A percentile compares a stretch with the other conserved stretches of the same genome.
phyloP scores from a whole-genome alignment of 2,329 filamentous ascomycete genomes.

The Xylariaceae sp. region DNA sequence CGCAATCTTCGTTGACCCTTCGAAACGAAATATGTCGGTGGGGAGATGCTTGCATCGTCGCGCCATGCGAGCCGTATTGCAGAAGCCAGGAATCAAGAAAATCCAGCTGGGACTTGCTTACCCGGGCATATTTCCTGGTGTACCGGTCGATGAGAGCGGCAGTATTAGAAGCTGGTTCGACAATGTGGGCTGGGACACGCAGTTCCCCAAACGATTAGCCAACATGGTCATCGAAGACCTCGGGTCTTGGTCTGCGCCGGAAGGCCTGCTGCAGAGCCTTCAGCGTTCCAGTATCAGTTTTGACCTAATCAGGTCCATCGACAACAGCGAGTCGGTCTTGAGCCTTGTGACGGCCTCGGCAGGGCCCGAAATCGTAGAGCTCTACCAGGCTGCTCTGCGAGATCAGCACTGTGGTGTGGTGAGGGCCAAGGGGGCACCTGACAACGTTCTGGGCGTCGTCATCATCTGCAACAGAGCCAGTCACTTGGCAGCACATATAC shows the following conservation, averaged over 20 bases:
- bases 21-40: constrained; percentile 80
- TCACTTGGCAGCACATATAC: constrained; percentile 62
- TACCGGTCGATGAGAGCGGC: constrained; percentile 56
- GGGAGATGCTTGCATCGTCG: constrained; percentile 84
- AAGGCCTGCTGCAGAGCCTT: constrained; percentile 68
- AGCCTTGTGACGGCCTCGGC: constrained; percentile 68
- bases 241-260: constrained; percentile 66
- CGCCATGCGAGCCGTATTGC: constrained; percentile 67
- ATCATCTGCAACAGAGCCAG: constrained; percentile 71
- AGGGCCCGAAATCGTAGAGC: constrained; percentile 70
- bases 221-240: constrained; percentile 72
- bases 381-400: constrained; percentile 70
- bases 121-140: constrained; percentile 80
- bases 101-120: constrained; percentile 77
- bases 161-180: constrained; percentile 70
- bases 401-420: constrained; percentile 76
- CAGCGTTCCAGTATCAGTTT: constrained; percentile 70
- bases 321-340: constrained; percentile 68
- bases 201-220: constrained; percentile 50
- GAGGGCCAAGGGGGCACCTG: constrained; percentile 65
- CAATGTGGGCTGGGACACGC: constrained; percentile 80
- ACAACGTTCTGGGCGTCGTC: constrained; percentile 69
- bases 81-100: constrained; percentile 66
- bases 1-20: constrained; percentile 82
- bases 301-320: constrained; percentile 74